Evolutionary conservation across 768 basidiomycete genomes (phyloP).

Genomic region (Podaxis sp.): DNA sequence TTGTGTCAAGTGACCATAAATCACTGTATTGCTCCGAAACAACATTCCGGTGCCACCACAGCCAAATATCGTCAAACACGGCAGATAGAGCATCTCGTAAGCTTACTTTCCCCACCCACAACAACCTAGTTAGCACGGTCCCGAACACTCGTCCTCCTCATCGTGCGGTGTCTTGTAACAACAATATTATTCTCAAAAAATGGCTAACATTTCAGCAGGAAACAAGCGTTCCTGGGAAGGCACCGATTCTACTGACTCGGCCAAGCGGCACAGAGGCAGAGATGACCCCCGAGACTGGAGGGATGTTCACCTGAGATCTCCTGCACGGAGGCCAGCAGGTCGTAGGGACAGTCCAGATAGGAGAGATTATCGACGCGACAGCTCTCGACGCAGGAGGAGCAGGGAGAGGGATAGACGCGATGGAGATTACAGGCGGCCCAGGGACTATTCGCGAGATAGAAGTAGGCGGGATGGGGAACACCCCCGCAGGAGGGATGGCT

Average conservation of each 20-base stretch:
- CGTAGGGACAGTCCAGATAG: slow-evolving; percentile 37
- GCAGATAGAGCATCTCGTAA: not conserved
- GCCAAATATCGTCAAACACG: not conserved
- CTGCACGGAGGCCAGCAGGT: slow-evolving; percentile 30
- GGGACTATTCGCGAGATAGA: slow-evolving; percentile 19
- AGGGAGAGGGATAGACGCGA: slow-evolving; percentile 33
- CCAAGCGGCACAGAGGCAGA: slow-evolving; percentile 58
- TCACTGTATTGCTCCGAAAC: too few species aligned
- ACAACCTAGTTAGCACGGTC: not conserved
- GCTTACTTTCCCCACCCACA: not conserved
- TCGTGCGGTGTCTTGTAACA: slow-evolving; percentile 18
- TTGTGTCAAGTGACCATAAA: too few species aligned
- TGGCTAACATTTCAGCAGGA: slow-evolving; percentile 87
- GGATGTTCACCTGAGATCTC: slow-evolving; percentile 59
- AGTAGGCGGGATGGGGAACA: slow-evolving; percentile 21
- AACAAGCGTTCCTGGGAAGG: slow-evolving; percentile 79
- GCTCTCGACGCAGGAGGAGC: slow-evolving; percentile 31
- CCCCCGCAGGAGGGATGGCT: slow-evolving; percentile 9
- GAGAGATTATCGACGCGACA: slow-evolving; percentile 22
- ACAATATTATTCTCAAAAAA: slow-evolving; percentile 35
- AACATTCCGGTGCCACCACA: not conserved
- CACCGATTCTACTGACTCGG: slow-evolving; percentile 34
- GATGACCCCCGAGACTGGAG: slow-evolving; percentile 67
- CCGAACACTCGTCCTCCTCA: slow-evolving; percentile 12
- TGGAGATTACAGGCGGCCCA: slow-evolving; percentile 14